phyloP scores from a whole-genome alignment of 495 filamentous ascomycete species.

The Aspergillus funiculosus region DNA sequence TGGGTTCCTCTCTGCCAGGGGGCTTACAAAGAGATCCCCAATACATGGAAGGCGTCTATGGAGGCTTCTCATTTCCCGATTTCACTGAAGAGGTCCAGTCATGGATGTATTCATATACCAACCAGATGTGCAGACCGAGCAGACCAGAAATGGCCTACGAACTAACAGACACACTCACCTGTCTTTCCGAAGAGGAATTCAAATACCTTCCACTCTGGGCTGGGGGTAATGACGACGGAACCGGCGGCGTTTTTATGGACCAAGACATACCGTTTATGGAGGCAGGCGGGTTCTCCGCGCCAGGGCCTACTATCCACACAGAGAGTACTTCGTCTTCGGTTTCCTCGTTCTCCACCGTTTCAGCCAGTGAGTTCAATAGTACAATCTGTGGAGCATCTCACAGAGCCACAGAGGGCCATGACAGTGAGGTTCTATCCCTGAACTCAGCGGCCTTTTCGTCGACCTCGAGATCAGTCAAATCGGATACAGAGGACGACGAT shows the following conservation, averaged over 20 bases:
- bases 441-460: slow-evolving; percentile 15
- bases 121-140: slow-evolving; percentile 15
- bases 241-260: slow-evolving; percentile 47
- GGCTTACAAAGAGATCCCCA: no score
- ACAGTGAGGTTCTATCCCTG: slow-evolving; percentile 27
- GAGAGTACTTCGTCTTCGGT: slow-evolving; percentile 25
- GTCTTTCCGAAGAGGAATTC: slow-evolving; percentile 45
- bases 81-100: slow-evolving; percentile 11
- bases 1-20: not conserved
- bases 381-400: slow-evolving; percentile 34
- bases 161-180: slow-evolving; percentile 40
- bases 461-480: not conserved
- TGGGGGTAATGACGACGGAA: slow-evolving; percentile 50
- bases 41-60: not conserved
- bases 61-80: not conserved
- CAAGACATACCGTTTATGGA: slow-evolving; percentile 35
- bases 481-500: slow-evolving; percentile 1
- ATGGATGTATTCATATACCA: slow-evolving; percentile 17
- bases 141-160: slow-evolving; percentile 14
- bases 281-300: slow-evolving; percentile 35
- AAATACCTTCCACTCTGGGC: slow-evolving; percentile 52
- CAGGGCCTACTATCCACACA: slow-evolving; percentile 40
- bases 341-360: slow-evolving; percentile 23
- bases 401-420: slow-evolving; percentile 26
- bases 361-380: slow-evolving; percentile 26